These are phyloP conservation scores for Cadophora sp. DNA, from an alignment of 2,329 filamentous ascomycete species.

Conservation along the genomic window DNA sequence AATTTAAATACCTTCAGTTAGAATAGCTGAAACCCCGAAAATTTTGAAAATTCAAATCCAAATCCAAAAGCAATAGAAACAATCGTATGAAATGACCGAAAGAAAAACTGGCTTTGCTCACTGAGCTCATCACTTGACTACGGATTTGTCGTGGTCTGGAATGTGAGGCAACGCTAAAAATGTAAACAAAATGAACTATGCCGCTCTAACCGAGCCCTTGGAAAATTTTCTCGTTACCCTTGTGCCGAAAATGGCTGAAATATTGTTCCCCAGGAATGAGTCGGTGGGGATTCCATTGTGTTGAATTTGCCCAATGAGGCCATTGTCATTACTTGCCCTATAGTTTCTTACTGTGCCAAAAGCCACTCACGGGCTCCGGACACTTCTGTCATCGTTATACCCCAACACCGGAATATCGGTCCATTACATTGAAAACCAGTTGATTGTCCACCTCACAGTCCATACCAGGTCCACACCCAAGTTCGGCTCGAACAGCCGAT, in stretches of 20 bases:
- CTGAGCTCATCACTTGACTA: neutral
- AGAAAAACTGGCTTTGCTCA: neutral
- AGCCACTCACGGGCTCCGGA: neutral
- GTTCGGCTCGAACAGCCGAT: constrained; percentile 47
- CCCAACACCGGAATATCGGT: constrained; percentile 48
- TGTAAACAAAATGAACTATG: neutral
- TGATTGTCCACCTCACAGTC: constrained; percentile 53
- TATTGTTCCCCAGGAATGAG: constrained; percentile 1
- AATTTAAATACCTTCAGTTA: too few species aligned
- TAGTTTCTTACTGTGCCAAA: neutral
- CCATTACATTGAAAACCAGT: constrained; percentile 52
- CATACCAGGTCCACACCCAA: constrained; percentile 49
- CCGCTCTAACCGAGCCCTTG: neutral
- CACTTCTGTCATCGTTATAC: constrained; percentile 30
- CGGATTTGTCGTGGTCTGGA: neutral
- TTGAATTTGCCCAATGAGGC: neutral
- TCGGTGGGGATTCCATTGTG: neutral
- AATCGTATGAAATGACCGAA: neutral
- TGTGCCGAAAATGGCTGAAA: neutral
- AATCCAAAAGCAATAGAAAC: neutral
- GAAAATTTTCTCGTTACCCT: neutral
- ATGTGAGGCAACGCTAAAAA: neutral
- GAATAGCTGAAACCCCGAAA: too few species aligned
- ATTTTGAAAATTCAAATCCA: too few species aligned
- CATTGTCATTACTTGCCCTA: neutral